A percentile compares a stretch with the other conserved stretches of the same genome.
Evolutionary conservation across 495 filamentous ascomycete species (phyloP).

Genomic region (Xylaria acuta): DNA sequence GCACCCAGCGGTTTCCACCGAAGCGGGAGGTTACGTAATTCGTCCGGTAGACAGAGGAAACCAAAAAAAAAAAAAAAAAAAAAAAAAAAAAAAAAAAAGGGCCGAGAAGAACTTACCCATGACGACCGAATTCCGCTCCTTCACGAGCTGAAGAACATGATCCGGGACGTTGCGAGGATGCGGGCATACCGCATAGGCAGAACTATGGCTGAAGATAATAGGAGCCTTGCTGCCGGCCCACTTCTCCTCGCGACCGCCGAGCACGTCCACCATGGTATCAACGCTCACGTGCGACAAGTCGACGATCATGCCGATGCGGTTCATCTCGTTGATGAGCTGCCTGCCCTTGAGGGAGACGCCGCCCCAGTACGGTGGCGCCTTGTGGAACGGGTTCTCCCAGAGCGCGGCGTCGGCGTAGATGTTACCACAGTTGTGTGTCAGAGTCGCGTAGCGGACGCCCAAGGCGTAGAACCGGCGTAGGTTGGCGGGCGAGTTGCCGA

Average conservation of each 20-base stretch:
- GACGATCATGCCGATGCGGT: slow-evolving; percentile 79
- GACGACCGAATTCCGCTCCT: slow-evolving; percentile 65
- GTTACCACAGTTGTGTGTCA: slow-evolving; percentile 96
- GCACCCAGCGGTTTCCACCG: background rate
- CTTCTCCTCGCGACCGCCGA: slow-evolving; percentile 48
- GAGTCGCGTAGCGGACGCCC: slow-evolving; percentile 89
- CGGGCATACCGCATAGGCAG: slow-evolving; percentile 68
- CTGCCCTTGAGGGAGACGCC: slow-evolving; percentile 75
- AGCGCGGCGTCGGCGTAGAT: slow-evolving; percentile 85
- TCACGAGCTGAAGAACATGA: slow-evolving; percentile 68
- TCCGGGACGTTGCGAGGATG: slow-evolving; percentile 78
- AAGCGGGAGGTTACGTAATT: background rate
- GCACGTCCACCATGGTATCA: slow-evolving; percentile 74
- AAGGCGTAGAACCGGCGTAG: slow-evolving; percentile 75
- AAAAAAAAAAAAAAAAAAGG: background rate
- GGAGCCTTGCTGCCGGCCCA: slow-evolving; percentile 66
- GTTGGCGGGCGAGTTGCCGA: slow-evolving; percentile 82
- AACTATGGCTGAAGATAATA: slow-evolving; percentile 76
- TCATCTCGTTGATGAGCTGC: slow-evolving; percentile 75
- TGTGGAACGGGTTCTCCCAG: slow-evolving; percentile 49
- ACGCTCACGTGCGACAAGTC: slow-evolving; percentile 72
- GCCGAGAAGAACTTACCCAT: slow-evolving; percentile 58
- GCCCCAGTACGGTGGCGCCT: slow-evolving; percentile 59
- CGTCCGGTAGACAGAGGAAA: background rate
- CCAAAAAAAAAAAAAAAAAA: too few relatives aligned